Conservation (phyloP, 768 basidiomycete species). For the Amanita subjunquillea region DNA sequence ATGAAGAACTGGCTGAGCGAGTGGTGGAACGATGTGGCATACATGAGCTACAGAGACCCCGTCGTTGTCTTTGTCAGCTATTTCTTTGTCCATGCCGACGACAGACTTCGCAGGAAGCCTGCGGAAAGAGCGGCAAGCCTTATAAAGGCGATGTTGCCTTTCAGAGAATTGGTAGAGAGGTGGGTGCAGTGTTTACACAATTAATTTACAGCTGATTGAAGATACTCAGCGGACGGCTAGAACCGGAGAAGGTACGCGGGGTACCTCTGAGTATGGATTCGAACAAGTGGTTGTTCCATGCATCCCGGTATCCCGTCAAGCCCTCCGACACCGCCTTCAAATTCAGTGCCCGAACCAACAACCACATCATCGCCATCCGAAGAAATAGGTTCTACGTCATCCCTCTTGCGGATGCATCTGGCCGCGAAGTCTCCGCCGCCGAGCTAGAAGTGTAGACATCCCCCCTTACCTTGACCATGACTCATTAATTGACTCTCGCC, state of each 20-base stretch:
- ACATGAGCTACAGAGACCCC: constrained; percentile 81
- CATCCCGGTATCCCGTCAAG: constrained; percentile 77
- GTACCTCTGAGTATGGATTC: constrained; percentile 82
- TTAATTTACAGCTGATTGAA: not conserved
- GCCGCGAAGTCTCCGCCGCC: constrained; percentile 61
- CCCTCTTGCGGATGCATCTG: constrained; percentile 50
- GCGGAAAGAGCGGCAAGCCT: constrained; percentile 73
- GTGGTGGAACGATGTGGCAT: constrained; percentile 97
- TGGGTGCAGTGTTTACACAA: constrained; percentile 21
- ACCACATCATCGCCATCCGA: constrained; percentile 85
- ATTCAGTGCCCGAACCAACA: constrained; percentile 63
- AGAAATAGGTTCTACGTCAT: constrained; percentile 91
- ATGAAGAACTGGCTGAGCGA: constrained; percentile 82
- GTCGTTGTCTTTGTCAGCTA: constrained; percentile 92
- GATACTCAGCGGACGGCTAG: constrained; percentile 50
- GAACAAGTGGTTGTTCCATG: constrained; percentile 98
- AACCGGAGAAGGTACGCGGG: constrained; percentile 78
- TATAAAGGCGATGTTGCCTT: constrained; percentile 77
- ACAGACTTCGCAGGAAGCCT: constrained; percentile 40
- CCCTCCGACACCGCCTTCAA: constrained; percentile 78
- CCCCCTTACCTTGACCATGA: not conserved
- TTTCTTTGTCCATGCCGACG: constrained; percentile 83
- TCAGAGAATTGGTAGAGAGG: constrained; percentile 78
- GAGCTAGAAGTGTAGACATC: constrained; percentile 64
- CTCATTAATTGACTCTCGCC: not conserved